phyloP scores from a whole-genome alignment of 108 stramenopile genomes.

The Nitzschia sp. region DNA sequence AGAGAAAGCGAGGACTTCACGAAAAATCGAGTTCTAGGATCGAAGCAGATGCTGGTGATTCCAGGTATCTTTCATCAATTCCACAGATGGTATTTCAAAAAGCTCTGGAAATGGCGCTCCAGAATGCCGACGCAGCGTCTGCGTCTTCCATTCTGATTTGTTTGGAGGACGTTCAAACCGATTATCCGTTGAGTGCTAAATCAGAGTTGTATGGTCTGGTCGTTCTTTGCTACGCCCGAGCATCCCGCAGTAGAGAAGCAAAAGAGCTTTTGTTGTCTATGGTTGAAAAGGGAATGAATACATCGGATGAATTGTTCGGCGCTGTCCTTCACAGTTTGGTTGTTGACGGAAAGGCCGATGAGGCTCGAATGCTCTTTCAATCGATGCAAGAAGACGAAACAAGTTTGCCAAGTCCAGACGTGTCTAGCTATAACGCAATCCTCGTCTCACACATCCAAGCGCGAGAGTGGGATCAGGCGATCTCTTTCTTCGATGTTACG shows the following conservation, averaged over 20 bases:
- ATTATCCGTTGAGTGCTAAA: constrained; percentile 12
- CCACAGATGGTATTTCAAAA: constrained; percentile 2
- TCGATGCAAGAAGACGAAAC: constrained; percentile 8
- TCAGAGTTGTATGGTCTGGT: constrained; percentile 18
- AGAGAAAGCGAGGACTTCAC: background rate
- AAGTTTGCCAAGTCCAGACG: constrained; percentile 8
- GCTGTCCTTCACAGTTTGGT: constrained; percentile 32
- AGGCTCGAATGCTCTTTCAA: constrained; percentile 30
- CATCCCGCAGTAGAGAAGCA: constrained; percentile 16
- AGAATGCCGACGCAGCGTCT: constrained; percentile 5
- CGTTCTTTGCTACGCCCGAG: constrained; percentile 16
- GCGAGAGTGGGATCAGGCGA: constrained; percentile 24
- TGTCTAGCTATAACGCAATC: constrained; percentile 27
- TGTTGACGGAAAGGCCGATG: constrained; percentile 3
- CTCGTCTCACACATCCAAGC: constrained; percentile 13
- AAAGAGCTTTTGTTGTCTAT: constrained; percentile 13
- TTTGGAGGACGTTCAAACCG: constrained; percentile 4
- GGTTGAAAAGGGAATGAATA: constrained; percentile 17
- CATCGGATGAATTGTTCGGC: constrained; percentile 23
- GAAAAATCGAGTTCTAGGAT: no score
- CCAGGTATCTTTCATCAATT: background rate
- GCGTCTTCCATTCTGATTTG: constrained; percentile 6
- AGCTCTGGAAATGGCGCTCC: constrained; percentile 19
- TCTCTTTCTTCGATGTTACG: constrained; percentile 19
- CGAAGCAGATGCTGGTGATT: background rate